phyloP scores from a whole-genome alignment of 2,329 filamentous ascomycete genomes.

The Xylaria digitata region DNA sequence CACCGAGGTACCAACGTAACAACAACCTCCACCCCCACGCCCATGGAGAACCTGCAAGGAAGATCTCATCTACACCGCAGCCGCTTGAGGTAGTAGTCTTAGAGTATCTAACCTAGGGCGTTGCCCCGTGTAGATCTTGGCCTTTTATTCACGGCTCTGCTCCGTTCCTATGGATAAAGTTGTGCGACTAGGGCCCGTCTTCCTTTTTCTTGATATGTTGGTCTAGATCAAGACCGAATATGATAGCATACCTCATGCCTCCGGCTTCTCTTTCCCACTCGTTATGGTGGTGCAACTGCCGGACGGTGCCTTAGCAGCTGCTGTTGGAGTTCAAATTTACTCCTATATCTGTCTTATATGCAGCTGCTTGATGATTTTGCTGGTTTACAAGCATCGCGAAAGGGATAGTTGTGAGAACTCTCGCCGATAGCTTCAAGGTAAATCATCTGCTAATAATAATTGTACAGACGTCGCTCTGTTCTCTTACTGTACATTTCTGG shows the following conservation, averaged over 20 bases:
- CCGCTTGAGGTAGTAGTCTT: constrained; percentile 26
- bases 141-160: constrained; percentile 10
- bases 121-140: constrained; percentile 7
- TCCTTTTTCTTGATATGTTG: constrained; percentile 22
- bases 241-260: constrained; percentile 38
- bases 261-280: constrained; percentile 33
- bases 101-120: constrained; percentile 9
- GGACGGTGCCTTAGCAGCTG: constrained; percentile 49
- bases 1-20: neutral
- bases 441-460: constrained; percentile 22
- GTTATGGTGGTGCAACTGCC: constrained; percentile 55
- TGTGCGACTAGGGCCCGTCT: neutral
- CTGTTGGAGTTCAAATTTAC: constrained; percentile 52
- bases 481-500: constrained; percentile 52
- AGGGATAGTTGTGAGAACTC: constrained; percentile 55
- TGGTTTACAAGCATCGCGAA: constrained; percentile 56
- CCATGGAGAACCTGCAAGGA: constrained; percentile 30
- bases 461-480: constrained; percentile 56
- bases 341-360: constrained; percentile 51
- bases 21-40: constrained; percentile 31
- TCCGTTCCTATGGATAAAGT: constrained; percentile 14
- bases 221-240: constrained; percentile 16
- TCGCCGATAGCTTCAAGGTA: neutral
- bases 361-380: constrained; percentile 51
- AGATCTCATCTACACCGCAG: constrained; percentile 28